Evolutionary conservation across 306 rosid genomes (phyloP).

Genomic region (Quercus rubra): DNA sequence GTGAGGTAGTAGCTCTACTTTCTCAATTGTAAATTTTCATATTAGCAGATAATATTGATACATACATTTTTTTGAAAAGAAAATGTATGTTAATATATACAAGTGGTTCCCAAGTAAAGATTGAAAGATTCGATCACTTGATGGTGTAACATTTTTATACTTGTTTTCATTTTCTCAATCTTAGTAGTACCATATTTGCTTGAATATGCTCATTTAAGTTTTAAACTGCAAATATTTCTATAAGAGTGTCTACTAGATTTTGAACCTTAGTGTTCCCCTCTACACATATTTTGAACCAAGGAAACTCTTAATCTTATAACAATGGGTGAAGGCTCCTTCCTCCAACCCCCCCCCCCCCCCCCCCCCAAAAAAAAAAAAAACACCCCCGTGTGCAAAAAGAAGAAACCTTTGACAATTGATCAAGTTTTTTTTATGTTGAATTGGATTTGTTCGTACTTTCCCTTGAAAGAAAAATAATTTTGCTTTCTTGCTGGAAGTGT

Average conservation of each 20-base stretch:
- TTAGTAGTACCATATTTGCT: not conserved
- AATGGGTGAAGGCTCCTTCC: not conserved
- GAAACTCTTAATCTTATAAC: not conserved
- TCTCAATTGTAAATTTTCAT: not conserved
- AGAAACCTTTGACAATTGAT: too few relatives aligned
- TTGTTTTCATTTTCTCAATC: not conserved
- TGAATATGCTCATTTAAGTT: not conserved
- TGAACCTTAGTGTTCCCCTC: not conserved
- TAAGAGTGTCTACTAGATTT: not conserved
- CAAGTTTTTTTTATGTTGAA: too few relatives aligned
- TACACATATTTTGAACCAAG: too few relatives aligned
- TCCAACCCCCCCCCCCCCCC: too few relatives aligned
- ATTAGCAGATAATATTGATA: not conserved
- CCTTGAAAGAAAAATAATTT: too few relatives aligned
- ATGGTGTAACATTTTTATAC: not conserved
- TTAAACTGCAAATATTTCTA: not conserved
- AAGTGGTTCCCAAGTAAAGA: not conserved
- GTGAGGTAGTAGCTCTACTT: constrained; percentile 58
- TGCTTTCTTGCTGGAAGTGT: too few relatives aligned
- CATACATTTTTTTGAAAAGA: not conserved
- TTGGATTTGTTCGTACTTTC: too few relatives aligned
- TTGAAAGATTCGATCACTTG: not conserved
- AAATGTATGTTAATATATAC: too few relatives aligned
- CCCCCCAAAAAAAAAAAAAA: too few relatives aligned
- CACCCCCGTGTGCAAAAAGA: too few relatives aligned